Percentiles rank a stretch among this genome's conserved stretches.
phyloP scores from a whole-genome alignment of 108 stramenopile genomes.

The Nitzschia palea region DNA sequence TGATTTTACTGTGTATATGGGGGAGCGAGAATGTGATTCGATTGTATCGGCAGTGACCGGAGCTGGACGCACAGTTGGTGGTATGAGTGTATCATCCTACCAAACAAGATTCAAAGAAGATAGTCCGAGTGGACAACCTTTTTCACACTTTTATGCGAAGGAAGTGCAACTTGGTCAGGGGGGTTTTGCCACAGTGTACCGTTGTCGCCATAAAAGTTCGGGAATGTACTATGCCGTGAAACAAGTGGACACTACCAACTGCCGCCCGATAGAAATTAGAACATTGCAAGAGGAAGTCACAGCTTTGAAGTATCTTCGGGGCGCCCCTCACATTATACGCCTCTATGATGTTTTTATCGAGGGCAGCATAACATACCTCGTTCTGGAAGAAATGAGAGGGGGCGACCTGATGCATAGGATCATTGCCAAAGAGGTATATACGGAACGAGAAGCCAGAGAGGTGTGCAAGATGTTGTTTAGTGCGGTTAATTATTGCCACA shows the following conservation, averaged over 20 bases:
- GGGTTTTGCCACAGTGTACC: slow-evolving; percentile 51
- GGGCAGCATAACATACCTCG: slow-evolving; percentile 56
- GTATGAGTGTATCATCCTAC: not conserved
- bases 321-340: slow-evolving; percentile 63
- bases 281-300: slow-evolving; percentile 61
- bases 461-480: slow-evolving; percentile 52
- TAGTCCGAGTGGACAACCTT: slow-evolving; percentile 24
- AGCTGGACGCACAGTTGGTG: not conserved
- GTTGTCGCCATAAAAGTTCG: slow-evolving; percentile 39
- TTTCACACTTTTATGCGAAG: slow-evolving; percentile 25
- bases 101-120: slow-evolving; percentile 27
- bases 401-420: slow-evolving; percentile 93
- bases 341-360: slow-evolving; percentile 76
- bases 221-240: slow-evolving; percentile 54
- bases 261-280: slow-evolving; percentile 26
- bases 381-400: slow-evolving; percentile 78
- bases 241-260: slow-evolving; percentile 43
- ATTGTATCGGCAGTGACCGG: slow-evolving; percentile 20
- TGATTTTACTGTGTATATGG: slow-evolving; percentile 20
- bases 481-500: slow-evolving; percentile 87
- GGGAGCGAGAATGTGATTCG: slow-evolving; percentile 10
- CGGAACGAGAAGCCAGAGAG: slow-evolving; percentile 67
- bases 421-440: slow-evolving; percentile 73
- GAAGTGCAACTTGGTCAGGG: slow-evolving; percentile 50
- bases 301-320: slow-evolving; percentile 48